Evolutionary conservation across 108 stramenopile genomes (phyloP), one percentile per base, ranked within the genome.

Genomic region (Heterococcus sp.): DNA sequence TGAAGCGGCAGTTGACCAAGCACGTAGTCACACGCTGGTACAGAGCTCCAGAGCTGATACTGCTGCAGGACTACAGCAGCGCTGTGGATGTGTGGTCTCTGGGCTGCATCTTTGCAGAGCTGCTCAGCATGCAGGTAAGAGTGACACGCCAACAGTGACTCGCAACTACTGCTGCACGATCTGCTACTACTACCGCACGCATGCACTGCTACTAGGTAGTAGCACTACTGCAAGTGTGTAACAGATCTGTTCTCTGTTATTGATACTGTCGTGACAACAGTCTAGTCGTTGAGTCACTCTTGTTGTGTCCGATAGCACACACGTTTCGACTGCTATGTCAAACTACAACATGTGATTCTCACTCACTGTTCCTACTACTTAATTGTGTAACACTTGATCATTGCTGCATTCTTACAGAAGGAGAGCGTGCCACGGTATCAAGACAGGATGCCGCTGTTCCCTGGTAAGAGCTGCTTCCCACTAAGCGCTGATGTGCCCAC

Each of bases 11-110:
- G 76, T 90, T 98, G 33, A 98, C 97, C 32, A 96, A 95, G 85
- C 96, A 99, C 87, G 98, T 99, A 58, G 98, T 99, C 8, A 99
- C 98, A 11, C 87, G 98, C 11, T 99, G 98, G 98, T 99, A 99
- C 87, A 85, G 98, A 39, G 96, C 98, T 33, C 98, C 98, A 26
- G 98, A 99, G 84, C 89, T 99, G 28, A 97, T 97, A 66, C 83
- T 99, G 29, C 71, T 79, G 1, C 93, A 96, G 80, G 94, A 95
- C 0, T 98, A 98, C 88, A 91, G 93, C 36, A 91, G 92, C 5
- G 95, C 95, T 1, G 98, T 98, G 64, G 98, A 98, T 79, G 92
- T 96, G 71, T 97, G 96, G 98, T 94, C 86, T 8, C 37, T 86
- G 32, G 90, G 88, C n/a, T 89, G 89, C 87, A 87, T 88, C 35